phyloP scores from a whole-genome alignment of 805 yeast species.

The Candida mattraensis region DNA sequence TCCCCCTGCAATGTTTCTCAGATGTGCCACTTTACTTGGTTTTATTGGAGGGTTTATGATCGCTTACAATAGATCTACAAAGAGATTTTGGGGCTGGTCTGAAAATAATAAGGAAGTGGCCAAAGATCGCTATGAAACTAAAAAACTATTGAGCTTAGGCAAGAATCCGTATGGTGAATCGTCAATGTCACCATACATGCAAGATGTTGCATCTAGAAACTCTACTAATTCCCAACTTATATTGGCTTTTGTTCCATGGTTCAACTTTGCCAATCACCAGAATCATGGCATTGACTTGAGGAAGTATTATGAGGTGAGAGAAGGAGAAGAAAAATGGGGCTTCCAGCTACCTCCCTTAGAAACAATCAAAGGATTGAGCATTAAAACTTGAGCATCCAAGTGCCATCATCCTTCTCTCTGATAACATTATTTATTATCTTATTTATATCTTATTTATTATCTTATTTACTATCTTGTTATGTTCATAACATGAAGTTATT shows the following conservation, averaged over 20 bases:
- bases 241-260: conserved; percentile 72
- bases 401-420: no score
- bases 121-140: conserved; percentile 73
- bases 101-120: conserved; percentile 72
- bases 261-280: conserved; percentile 77
- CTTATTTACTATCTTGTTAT: conserved; percentile 1
- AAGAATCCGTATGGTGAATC: conserved; percentile 65
- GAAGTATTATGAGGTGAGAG: conserved; percentile 55
- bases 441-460: conserved; percentile 12
- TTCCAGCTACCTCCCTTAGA: conserved; percentile 46
- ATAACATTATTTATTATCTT: conserved; percentile 6
- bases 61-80: conserved; percentile 65
- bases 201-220: conserved; percentile 74
- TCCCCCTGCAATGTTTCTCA: conserved; percentile 54
- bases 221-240: conserved; percentile 67
- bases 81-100: conserved; percentile 74
- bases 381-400: conserved; percentile 3
- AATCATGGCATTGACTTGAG: conserved; percentile 75
- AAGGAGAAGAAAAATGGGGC: conserved; percentile 60
- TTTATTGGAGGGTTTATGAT: conserved; percentile 69
- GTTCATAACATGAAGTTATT: not conserved
- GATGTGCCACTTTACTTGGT: conserved; percentile 65
- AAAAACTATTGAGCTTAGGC: conserved; percentile 62
- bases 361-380: conserved; percentile 39
- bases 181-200: conserved; percentile 63